These are phyloP conservation scores for Botrytis elliptica DNA, from an alignment of 2,329 filamentous ascomycete genomes.

Conservation along the genomic window DNA sequence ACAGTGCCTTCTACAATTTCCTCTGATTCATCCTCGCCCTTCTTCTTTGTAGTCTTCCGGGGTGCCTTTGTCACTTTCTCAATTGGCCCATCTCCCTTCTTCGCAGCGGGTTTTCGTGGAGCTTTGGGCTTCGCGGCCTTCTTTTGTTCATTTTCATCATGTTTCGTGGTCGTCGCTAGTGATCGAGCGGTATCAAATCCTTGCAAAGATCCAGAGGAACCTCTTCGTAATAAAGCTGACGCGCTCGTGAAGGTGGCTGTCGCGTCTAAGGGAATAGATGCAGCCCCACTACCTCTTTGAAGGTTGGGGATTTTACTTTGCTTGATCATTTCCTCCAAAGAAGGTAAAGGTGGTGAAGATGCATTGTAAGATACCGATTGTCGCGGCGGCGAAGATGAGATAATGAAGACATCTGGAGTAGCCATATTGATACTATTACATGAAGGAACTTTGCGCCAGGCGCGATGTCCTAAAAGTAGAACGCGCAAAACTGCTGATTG, in stretches of 20 bases:
- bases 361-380: constrained; percentile 28
- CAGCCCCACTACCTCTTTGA: constrained; percentile 42
- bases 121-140: constrained; percentile 32
- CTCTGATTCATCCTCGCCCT: constrained; percentile 15
- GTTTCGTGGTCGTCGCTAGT: background rate
- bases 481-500: constrained; percentile 32
- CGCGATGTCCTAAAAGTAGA: constrained; percentile 27
- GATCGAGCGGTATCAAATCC: constrained; percentile 17
- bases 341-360: constrained; percentile 45
- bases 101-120: constrained; percentile 19
- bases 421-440: constrained; percentile 40
- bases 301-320: constrained; percentile 39
- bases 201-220: constrained; percentile 15
- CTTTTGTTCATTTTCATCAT: constrained; percentile 34
- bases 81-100: constrained; percentile 18
- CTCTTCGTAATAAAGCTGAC: constrained; percentile 34
- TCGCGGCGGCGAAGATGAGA: constrained; percentile 30
- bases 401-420: constrained; percentile 38
- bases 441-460: constrained; percentile 28
- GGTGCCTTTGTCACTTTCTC: constrained; percentile 32
- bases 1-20: background rate
- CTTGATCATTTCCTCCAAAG: constrained; percentile 49
- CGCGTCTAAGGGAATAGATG: constrained; percentile 42
- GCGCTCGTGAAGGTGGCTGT: constrained; percentile 46
- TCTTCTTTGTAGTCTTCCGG: constrained; percentile 25